Evolutionary conservation across 2,329 filamentous ascomycete genomes (phyloP).

Genomic region (Aspergillus sp.): DNA sequence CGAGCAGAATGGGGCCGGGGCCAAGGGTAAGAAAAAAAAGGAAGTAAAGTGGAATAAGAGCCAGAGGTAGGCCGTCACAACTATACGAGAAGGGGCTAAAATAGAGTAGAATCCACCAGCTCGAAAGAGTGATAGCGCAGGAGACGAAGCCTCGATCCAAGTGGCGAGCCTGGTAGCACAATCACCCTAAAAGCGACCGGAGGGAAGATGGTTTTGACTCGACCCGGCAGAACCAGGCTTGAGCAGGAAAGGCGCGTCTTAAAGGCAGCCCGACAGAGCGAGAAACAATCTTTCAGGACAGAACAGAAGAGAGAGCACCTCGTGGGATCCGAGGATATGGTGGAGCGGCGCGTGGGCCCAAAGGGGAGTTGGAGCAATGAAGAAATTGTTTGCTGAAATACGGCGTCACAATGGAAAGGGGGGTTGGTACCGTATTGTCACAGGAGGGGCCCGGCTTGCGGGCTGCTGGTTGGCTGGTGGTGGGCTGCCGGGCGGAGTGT

Average conservation of each 20-base stretch:
- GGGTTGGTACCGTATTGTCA: conserved; percentile 19
- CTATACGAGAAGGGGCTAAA: conserved; percentile 15
- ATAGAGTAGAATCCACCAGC: conserved; percentile 23
- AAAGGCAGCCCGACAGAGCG: conserved; percentile 24
- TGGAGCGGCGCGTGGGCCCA: conserved; percentile 32
- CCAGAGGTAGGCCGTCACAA: conserved; percentile 19
- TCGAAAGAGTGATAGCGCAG: conserved; percentile 25
- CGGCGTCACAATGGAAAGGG: conserved; percentile 14
- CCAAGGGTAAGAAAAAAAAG: conserved; percentile 3
- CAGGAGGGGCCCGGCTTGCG: conserved; percentile 6
- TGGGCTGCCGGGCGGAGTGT: conserved; percentile 17
- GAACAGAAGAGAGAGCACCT: conserved; percentile 28
- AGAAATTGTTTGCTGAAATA: conserved; percentile 14
- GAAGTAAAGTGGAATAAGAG: conserved; percentile 9
- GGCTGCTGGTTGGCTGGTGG: conserved; percentile 11
- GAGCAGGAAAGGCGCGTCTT: conserved; percentile 29
- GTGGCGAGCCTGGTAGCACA: conserved; percentile 25
- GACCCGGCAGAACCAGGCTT: conserved; percentile 27
- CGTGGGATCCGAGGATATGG: conserved; percentile 41
- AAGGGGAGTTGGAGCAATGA: conserved; percentile 14
- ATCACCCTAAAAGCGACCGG: conserved; percentile 27
- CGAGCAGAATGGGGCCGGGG: not conserved
- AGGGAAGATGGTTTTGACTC: conserved; percentile 27
- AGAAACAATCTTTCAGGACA: conserved; percentile 9
- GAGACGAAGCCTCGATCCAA: conserved; percentile 25